Evolutionary conservation across 2,329 filamentous ascomycete genomes (phyloP), one percentile per base, ranked within the genome.

Genomic region (Neonectria faginata): DNA sequence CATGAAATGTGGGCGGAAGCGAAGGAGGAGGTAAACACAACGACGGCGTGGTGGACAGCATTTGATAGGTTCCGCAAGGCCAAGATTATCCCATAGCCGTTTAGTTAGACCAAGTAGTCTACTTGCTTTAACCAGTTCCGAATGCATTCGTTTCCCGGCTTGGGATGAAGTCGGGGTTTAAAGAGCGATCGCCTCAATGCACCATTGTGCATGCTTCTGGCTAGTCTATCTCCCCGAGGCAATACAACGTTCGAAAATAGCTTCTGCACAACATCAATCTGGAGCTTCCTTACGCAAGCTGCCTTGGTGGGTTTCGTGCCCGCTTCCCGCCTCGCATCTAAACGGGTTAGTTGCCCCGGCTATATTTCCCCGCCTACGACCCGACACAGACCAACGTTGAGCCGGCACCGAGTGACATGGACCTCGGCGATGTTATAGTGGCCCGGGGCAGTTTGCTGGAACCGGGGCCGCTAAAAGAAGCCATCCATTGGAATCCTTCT

Each of bases 61-160:
- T 74, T 78, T 70, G 75, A 78, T 68, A 70, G 76, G 16, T 77
- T 77, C 64, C 68, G 69, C 56, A 67, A 69, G 62, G 75, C 75
- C 31, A 76, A 73, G 66, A 78, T 78, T 36, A 76, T 78, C 55
- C 75, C 74, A 2, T 77, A 72, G 25, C 25, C 25, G 5, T 6
- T 6, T 25, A 25, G 25, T 25, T 25, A 25, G 25, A 25, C 25
- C 25, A 25, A 25, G 25, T 25, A 25, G 25, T 25, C 25, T 25
- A 25, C 25, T 25, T 25, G 25, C 25, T 25, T 4, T 25, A 25
- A 6, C 5, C 25, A 25, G 25, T 25, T 25, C 25, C 25, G 25
- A 25, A 25, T 25, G 25, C 25, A 25, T 25, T 25, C 25, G 25
- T 25, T 6, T 25, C 25, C 25, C 25, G 25, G 25, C 10, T 18